phyloP scores from a whole-genome alignment of 768 basidiomycete genomes.

The Tylopilus balloui region DNA sequence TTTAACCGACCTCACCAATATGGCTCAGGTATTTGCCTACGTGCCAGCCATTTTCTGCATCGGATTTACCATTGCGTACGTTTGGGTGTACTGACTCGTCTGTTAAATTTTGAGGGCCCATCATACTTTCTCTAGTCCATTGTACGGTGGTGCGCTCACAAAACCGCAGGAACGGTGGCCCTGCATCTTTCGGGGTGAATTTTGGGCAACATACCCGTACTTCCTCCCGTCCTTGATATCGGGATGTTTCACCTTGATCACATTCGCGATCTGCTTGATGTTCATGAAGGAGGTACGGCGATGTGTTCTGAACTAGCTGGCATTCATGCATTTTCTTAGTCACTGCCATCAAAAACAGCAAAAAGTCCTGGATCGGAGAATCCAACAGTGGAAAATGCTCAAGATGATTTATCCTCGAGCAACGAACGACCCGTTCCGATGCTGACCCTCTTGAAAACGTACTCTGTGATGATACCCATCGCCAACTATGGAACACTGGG shows the following conservation, averaged over 20 bases:
- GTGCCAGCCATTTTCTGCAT: not conserved
- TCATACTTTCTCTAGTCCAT: slow-evolving; percentile 36
- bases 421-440: slow-evolving; percentile 27
- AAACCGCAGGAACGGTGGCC: slow-evolving; percentile 56
- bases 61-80: not conserved
- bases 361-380: slow-evolving; percentile 1
- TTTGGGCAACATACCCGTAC: slow-evolving; percentile 36
- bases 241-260: slow-evolving; percentile 7
- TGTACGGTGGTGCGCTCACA: slow-evolving; percentile 56
- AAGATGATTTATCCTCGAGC: not conserved
- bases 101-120: not conserved
- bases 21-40: not conserved
- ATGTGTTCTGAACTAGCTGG: not conserved
- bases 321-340: slow-evolving; percentile 13
- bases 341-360: slow-evolving; percentile 21
- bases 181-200: slow-evolving; percentile 37
- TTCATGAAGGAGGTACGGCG: slow-evolving; percentile 32
- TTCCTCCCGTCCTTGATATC: slow-evolving; percentile 34
- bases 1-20: not conserved
- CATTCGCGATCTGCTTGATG: slow-evolving; percentile 15
- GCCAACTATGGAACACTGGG: slow-evolving; percentile 40
- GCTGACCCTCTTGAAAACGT: slow-evolving; percentile 26
- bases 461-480: slow-evolving; percentile 31
- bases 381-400: not conserved
- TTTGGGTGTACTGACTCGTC: not conserved